Conservation (phyloP, 331 rosid species). For the Pyrus hybrid region DNA sequence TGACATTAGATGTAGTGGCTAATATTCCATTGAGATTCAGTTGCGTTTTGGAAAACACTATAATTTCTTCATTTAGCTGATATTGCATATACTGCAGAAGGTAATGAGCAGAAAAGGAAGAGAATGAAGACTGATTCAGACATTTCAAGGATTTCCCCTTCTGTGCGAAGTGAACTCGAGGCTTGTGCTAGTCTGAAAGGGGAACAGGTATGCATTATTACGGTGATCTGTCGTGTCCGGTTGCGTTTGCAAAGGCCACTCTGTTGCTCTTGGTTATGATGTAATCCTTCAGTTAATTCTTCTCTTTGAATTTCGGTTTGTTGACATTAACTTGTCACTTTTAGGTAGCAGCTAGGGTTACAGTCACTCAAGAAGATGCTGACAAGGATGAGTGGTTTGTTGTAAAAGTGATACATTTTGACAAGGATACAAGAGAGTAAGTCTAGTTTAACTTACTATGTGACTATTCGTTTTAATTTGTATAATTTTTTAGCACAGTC, state of each 20-base stretch:
- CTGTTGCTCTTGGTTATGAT: background rate
- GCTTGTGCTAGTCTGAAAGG: slow-evolving; percentile 70
- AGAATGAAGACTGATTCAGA: slow-evolving; percentile 78
- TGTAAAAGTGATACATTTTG: slow-evolving; percentile 90
- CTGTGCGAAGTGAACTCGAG: slow-evolving; percentile 61
- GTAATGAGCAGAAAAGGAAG: slow-evolving; percentile 75
- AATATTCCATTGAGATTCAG: slow-evolving; percentile 4
- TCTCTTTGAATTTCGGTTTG: background rate
- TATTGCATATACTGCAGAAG: slow-evolving; percentile 50
- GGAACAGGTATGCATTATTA: slow-evolving; percentile 63
- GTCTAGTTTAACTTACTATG: slow-evolving; percentile 19
- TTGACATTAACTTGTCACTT: slow-evolving; percentile 18
- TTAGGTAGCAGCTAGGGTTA: slow-evolving; percentile 96
- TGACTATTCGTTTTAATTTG: background rate
- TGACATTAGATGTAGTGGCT: background rate
- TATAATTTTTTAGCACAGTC: background rate
- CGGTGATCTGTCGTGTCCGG: background rate
- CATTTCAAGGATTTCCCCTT: slow-evolving; percentile 55
- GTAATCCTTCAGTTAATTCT: background rate
- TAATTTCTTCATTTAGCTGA: slow-evolving; percentile 20
- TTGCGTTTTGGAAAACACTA: background rate
- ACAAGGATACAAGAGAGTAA: slow-evolving; percentile 87
- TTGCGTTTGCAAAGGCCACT: background rate
- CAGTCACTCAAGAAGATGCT: slow-evolving; percentile 74
- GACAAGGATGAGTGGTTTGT: slow-evolving; percentile 95